Base-by-base conservation (phyloP, 257 asterid genomes). In the Nicotiana otophora region DNA sequence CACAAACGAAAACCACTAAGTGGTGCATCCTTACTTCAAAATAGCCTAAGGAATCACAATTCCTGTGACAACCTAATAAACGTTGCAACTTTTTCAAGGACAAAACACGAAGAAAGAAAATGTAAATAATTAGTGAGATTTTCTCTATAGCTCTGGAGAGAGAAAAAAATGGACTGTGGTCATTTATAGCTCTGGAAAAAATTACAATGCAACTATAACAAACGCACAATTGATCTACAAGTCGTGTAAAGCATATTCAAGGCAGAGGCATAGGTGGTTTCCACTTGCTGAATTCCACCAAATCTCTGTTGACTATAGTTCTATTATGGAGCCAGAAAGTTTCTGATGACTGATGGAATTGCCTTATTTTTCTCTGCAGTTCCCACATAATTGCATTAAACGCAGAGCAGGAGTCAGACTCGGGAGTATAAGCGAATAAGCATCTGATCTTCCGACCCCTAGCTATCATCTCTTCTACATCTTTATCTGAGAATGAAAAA, bases 261-360 rank as follows among this genome's bases (percentile, higher is more conserved):
- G 98, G 99, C 89, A 95, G 84, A 55, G 91, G 93, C 94, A 92
- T 81, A 23, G 97, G 98, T 16, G 87, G 92, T 74, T 84, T 91
- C 98, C 98, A 96, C 84, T 86, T 91, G 81, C 86, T 87, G 90
- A 96, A 96, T 82, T 90, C 98, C 31, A 90, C 85, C 83, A 94
- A 87, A 89, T 94, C 91, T 82, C 98, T 86, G 60, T 88, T 90
- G 34, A 96, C 91, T 54, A 91, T 80, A 53, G 97, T 90, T 84
- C 94, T 90, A 70, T 96, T 92, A 81, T 93, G 99, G 88, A 96
- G 85, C 99, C 99, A 96, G 88, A 96, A 96, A 16, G 98, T 94
- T 84, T 93, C 98, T 0, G 91, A 82, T 57, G 99, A 94, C 77
- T 96, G 97, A 65, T 96, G 99, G 82, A 96, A 93, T 80, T 81